Evolutionary conservation across 2,329 filamentous ascomycete species (phyloP).

Genomic region (Phoma sp.): DNA sequence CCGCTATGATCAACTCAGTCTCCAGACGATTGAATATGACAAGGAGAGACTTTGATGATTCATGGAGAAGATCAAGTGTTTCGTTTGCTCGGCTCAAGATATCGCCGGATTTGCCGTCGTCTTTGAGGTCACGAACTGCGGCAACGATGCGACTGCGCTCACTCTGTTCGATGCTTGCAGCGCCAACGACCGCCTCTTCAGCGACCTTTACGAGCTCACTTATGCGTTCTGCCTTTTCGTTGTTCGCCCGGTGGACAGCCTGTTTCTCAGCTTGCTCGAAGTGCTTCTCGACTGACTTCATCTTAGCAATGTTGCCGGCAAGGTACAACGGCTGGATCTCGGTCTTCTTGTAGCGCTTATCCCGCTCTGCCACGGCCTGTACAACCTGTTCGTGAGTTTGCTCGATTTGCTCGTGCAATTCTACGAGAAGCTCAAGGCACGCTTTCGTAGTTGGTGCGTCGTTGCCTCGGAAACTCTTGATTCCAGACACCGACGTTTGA

Average conservation of each 20-base stretch:
- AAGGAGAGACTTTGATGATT: constrained; percentile 50
- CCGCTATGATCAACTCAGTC: constrained; percentile 58
- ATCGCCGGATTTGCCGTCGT: constrained; percentile 34
- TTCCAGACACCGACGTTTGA: constrained; percentile 32
- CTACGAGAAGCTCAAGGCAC: constrained; percentile 47
- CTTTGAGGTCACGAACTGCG: constrained; percentile 50
- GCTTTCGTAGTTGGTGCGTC: constrained; percentile 29
- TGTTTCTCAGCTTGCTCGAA: constrained; percentile 61
- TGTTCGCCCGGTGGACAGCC: constrained; percentile 58
- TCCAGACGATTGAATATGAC: constrained; percentile 57
- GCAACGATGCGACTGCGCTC: constrained; percentile 58
- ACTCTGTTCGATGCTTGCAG: constrained; percentile 60
- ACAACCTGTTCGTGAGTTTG: constrained; percentile 58
- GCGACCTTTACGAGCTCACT: constrained; percentile 60
- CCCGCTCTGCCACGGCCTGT: constrained; percentile 60
- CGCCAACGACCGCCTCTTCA: constrained; percentile 59
- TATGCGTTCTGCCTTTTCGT: constrained; percentile 58
- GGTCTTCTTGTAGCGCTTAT: constrained; percentile 62
- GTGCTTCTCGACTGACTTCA: constrained; percentile 56
- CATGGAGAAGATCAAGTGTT: constrained; percentile 46
- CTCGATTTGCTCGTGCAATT: constrained; percentile 58
- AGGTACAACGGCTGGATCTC: constrained; percentile 61
- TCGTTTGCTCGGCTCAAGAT: constrained; percentile 36
- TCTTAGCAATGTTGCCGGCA: constrained; percentile 58
- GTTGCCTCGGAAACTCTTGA: constrained; percentile 25